Conservation (phyloP, 139 green algal species). For the Microglena sp. region DNA sequence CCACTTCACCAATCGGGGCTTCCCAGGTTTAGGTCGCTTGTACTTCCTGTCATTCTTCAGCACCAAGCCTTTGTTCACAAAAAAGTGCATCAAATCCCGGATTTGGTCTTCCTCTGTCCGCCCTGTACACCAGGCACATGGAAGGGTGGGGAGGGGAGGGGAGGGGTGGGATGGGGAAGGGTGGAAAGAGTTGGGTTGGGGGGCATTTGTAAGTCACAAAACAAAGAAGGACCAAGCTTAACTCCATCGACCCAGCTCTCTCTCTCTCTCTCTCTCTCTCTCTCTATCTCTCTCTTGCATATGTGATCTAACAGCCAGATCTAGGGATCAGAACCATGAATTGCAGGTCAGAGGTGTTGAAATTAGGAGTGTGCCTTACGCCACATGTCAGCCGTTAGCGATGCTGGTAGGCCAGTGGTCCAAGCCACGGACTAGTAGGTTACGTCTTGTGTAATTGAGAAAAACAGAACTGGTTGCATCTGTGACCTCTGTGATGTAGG, state of each 20-base stretch:
- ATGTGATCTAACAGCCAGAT: background rate
- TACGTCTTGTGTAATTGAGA: too few species aligned
- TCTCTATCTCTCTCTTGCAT: background rate
- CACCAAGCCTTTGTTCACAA: slow-evolving; percentile 17
- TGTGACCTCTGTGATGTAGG: too few species aligned
- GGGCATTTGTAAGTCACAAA: background rate
- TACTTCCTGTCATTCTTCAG: slow-evolving; percentile 29
- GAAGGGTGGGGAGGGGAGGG: background rate
- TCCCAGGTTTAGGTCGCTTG: slow-evolving; percentile 33
- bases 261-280: background rate
- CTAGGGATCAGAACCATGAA: too few species aligned
- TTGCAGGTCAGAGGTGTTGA: too few species aligned
- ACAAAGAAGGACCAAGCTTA: background rate
- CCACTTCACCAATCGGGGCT: slow-evolving; percentile 33
- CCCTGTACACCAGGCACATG: slow-evolving; percentile 4
- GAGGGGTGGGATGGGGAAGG: background rate
- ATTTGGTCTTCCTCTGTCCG: slow-evolving; percentile 20
- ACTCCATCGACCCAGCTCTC: background rate
- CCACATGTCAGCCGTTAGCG: too few species aligned
- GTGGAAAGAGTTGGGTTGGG: too few species aligned
- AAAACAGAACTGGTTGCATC: too few species aligned
- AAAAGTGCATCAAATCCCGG: slow-evolving; percentile 15
- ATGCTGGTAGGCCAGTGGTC: too few species aligned
- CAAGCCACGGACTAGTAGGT: too few species aligned
- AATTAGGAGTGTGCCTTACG: too few species aligned